A percentile compares a stretch with the other conserved stretches of the same genome.
phyloP scores from a whole-genome alignment of 2,329 filamentous ascomycete species.

The Ophiocordyceps unilateralis region DNA sequence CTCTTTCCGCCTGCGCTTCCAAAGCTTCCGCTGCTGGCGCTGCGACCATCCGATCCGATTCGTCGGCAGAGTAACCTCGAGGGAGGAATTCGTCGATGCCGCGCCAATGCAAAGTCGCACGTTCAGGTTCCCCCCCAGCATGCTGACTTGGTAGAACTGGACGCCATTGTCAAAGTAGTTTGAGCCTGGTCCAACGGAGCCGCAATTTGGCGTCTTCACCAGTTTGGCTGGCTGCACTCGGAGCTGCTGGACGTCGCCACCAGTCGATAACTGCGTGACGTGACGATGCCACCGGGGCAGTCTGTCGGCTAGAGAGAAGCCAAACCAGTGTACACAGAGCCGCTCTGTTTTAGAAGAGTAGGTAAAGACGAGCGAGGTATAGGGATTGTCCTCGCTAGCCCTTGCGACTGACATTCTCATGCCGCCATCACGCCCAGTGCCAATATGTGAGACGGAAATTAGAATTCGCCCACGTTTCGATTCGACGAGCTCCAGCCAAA shows the following conservation, averaged over 20 bases:
- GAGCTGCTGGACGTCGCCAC: constrained; percentile 9
- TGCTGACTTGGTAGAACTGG: constrained; percentile 29
- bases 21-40: constrained; percentile 8
- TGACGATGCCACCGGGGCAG: constrained; percentile 22
- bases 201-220: neutral
- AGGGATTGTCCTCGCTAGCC: constrained; percentile 6
- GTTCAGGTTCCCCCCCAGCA: constrained; percentile 23
- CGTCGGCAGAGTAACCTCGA: constrained; percentile 12
- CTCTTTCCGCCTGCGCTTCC: constrained; percentile 11
- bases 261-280: constrained; percentile 4
- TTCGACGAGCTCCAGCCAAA: constrained; percentile 26
- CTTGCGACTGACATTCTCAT: constrained; percentile 13
- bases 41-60: constrained; percentile 10
- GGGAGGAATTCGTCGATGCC: constrained; percentile 7
- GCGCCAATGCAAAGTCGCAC: constrained; percentile 22
- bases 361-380: constrained; percentile 14
- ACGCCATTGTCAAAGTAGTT: constrained; percentile 16
- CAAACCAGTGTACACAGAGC: constrained; percentile 19
- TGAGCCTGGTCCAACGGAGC: constrained; percentile 9
- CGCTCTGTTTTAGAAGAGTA: constrained; percentile 15
- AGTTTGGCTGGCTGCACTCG: constrained; percentile 13
- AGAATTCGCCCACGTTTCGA: constrained; percentile 5
- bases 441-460: constrained; percentile 12
- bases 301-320: constrained; percentile 5
- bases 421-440: constrained; percentile 8